Evolutionary conservation across 2,329 filamentous ascomycete species (phyloP).

Genomic region (Diplodia sapinea): DNA sequence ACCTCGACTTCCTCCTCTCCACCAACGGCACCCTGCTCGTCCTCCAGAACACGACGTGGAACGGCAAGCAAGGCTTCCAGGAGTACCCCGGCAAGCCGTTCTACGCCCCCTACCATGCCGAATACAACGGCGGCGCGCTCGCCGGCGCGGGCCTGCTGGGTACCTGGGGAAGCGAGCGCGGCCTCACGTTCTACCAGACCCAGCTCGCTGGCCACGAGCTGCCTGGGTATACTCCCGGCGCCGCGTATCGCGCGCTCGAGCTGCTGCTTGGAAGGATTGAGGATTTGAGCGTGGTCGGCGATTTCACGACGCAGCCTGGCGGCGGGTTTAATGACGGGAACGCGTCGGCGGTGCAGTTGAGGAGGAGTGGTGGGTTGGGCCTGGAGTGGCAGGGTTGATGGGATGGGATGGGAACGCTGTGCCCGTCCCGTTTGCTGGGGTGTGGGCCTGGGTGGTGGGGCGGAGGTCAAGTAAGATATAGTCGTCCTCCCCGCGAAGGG

Average conservation of each 20-base stretch:
- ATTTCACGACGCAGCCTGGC: conserved; percentile 46
- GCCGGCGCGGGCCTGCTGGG: conserved; percentile 52
- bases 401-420: too few relatives aligned
- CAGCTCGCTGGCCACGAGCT: conserved; percentile 52
- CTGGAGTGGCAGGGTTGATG: not conserved
- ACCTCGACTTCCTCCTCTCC: conserved; percentile 56
- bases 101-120: conserved; percentile 53
- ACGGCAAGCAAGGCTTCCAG: conserved; percentile 56
- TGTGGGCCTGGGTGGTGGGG: too few relatives aligned
- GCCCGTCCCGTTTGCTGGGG: too few relatives aligned
- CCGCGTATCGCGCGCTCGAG: conserved; percentile 51
- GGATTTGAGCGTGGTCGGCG: conserved; percentile 44
- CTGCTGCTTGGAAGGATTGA: conserved; percentile 49
- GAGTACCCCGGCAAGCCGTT: conserved; percentile 49
- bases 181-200: conserved; percentile 54
- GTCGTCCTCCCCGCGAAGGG: too few relatives aligned
- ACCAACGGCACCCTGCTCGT: conserved; percentile 60
- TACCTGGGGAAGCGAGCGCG: conserved; percentile 51
- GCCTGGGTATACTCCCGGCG: conserved; percentile 52
- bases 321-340: conserved; percentile 11
- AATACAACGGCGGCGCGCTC: conserved; percentile 48
- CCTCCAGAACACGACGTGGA: conserved; percentile 62
- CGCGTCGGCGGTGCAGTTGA: not conserved
- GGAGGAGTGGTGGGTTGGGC: not conserved
- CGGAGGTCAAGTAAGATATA: too few relatives aligned